phyloP scores from a whole-genome alignment of 352 stramenopile species.

The Pythium graminicola region DNA sequence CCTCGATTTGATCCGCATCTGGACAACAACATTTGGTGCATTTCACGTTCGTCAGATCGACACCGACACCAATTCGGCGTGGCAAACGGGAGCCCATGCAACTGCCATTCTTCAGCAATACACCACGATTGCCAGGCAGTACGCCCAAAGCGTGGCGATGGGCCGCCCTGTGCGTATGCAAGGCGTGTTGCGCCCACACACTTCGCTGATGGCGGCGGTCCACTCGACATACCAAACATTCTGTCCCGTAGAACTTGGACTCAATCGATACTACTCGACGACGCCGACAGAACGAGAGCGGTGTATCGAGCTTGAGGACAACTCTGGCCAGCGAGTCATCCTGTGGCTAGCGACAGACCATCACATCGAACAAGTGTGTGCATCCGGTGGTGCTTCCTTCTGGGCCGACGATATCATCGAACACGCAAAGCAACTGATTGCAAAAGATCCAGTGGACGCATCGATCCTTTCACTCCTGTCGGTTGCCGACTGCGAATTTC shows the following conservation, averaged over 20 bases:
- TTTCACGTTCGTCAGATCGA: conserved; percentile 46
- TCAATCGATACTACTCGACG: conserved; percentile 29
- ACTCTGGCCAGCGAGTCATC: neutral
- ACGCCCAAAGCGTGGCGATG: conserved; percentile 29
- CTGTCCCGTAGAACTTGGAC: conserved; percentile 52
- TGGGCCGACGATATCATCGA: conserved; percentile 29
- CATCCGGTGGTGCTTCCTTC: conserved; percentile 31
- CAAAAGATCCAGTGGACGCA: conserved; percentile 38
- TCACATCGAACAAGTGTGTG: too few species aligned
- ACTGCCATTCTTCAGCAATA: conserved; percentile 27
- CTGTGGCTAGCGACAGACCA: conserved; percentile 46
- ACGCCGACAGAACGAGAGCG: conserved; percentile 24
- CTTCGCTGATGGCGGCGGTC: conserved; percentile 20
- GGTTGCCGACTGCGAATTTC: conserved; percentile 59
- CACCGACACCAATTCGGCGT: conserved; percentile 33
- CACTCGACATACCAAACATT: conserved; percentile 42
- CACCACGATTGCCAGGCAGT: conserved; percentile 4
- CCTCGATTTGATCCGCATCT: conserved; percentile 41
- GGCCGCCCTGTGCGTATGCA: conserved; percentile 17
- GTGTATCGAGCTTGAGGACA: conserved; percentile 37
- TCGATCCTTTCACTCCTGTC: conserved; percentile 60
- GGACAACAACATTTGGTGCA: conserved; percentile 37
- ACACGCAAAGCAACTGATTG: conserved; percentile 28
- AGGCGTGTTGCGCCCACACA: conserved; percentile 28
- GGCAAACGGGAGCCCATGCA: conserved; percentile 31